Base-by-base conservation (phyloP, 2,329 filamentous ascomycete genomes). In the Sporothrix pallida region DNA sequence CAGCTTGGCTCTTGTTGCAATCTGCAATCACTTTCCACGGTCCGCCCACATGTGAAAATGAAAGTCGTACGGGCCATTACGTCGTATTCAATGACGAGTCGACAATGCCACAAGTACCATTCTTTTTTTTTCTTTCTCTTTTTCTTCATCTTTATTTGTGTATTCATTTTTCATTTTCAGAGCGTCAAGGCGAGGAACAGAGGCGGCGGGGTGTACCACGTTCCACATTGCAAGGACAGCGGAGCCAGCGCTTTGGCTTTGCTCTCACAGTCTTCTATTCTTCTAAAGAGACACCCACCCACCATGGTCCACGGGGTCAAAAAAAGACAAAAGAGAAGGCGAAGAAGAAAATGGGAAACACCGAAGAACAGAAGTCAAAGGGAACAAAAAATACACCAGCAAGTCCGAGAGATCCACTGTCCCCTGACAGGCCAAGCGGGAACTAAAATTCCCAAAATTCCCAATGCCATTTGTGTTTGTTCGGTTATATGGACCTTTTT, bases 351-450 rank as follows among this genome's bases (percentile, higher is more conserved):
- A 31, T 48, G 2, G 60, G 6, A 20, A 20, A 56, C 2, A 8
- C 31, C 31, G 31, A 8, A 69, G 44, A 7, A 37, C 10, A 9
- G 31, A 37, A 37, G 31, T 37, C 31, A 69, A 52, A 63, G 17
- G 23, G 58, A 46, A 58, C n/a, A 73, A 44, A 63, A 54, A n/a
- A 37, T 5, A 62, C 60, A 56, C 68, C 56, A 54, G 44, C 65
- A n/a, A 4, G 71, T 50, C 50, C 42, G 20, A 58, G 13, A n/a
- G 54, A 17, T 63, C 52, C 58, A 67, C 69, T 42, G 9, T 20
- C 63, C 70, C 65, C 70, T 72, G 70, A 70, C 63, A 62, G 37
- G 63, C 54, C 70, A 72, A 70, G 62, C 56, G 70, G 72, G 63
- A 72, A 52, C 65, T 70, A 68, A 73, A 46, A 26, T 44, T 52